These are phyloP conservation scores for Beauveria sp. DNA, from an alignment of 2,329 filamentous ascomycete genomes.

Conservation along the genomic window DNA sequence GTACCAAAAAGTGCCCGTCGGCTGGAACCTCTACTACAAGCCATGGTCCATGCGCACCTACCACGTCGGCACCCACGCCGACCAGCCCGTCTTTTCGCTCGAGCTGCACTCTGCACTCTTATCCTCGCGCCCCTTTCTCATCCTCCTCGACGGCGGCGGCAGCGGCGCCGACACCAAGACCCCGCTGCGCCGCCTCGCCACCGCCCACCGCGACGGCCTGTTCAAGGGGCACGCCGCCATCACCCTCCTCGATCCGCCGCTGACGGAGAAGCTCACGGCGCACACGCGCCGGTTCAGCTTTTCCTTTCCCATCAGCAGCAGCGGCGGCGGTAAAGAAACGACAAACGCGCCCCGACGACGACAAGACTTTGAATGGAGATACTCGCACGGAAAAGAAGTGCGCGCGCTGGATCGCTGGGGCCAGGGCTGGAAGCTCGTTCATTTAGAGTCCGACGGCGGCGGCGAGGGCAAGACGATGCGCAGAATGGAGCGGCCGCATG, in stretches of 20 bases:
- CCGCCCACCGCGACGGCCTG: constrained; percentile 5
- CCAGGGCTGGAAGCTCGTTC: constrained; percentile 31
- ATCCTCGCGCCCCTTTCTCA: constrained; percentile 7
- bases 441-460: background rate
- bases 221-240: constrained; percentile 7
- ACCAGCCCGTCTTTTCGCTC: constrained; percentile 1
- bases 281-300: background rate
- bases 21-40: constrained; percentile 9
- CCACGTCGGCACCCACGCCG: constrained; percentile 3
- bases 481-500: constrained; percentile 1
- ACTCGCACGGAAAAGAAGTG: constrained; percentile 11
- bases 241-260: background rate
- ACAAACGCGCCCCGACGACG: background rate
- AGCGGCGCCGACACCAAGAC: background rate
- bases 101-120: background rate
- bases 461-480: background rate
- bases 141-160: constrained; percentile 3
- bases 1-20: background rate
- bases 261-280: constrained; percentile 1
- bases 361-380: constrained; percentile 12
- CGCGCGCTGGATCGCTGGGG: constrained; percentile 6
- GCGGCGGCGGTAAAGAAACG: background rate
- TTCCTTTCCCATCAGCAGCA: constrained; percentile 6
- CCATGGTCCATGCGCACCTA: background rate
- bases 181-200: background rate